These are phyloP conservation scores for Flaveria robusta DNA, from an alignment of 129 eudicot genomes.

Conservation along the genomic window DNA sequence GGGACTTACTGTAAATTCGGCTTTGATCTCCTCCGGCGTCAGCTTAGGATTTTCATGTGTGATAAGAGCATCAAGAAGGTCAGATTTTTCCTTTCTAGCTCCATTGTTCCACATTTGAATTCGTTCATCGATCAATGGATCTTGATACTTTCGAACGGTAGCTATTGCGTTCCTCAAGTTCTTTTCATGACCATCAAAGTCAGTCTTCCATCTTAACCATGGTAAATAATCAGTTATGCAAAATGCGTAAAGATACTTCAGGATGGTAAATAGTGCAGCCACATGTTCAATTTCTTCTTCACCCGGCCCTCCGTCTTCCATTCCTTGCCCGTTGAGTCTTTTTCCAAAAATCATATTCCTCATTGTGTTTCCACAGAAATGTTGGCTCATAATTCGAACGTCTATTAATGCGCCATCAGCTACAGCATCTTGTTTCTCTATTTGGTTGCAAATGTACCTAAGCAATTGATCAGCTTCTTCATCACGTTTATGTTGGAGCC, in stretches of 20 bases:
- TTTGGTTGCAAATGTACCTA: constrained; percentile 22
- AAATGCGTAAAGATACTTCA: constrained; percentile 23
- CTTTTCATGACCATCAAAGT: constrained; percentile 37
- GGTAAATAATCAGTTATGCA: constrained; percentile 38
- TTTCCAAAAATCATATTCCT: constrained; percentile 32
- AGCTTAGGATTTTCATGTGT: constrained; percentile 20
- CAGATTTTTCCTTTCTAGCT: constrained; percentile 1
- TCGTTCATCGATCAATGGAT: constrained; percentile 26
- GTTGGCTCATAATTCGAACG: constrained; percentile 19
- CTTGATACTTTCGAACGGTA: constrained; percentile 23
- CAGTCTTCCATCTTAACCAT: constrained; percentile 29
- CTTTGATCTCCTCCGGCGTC: constrained; percentile 21
- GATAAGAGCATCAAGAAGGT: constrained; percentile 32
- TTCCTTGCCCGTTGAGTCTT: constrained; percentile 34
- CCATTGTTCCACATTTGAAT: constrained; percentile 28
- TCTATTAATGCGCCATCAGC: constrained; percentile 10
- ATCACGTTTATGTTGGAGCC: constrained; percentile 32
- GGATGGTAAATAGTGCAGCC: constrained; percentile 28
- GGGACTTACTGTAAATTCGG: constrained; percentile 19
- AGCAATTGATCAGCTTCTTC: constrained; percentile 39
- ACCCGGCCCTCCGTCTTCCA: constrained; percentile 29
- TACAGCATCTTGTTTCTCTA: background rate
- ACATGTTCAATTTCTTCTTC: constrained; percentile 35
- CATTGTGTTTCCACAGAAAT: constrained; percentile 37
- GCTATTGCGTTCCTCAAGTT: background rate